Conservation (phyloP, 352 stramenopile species). For the Albugo laibachii region DNA sequence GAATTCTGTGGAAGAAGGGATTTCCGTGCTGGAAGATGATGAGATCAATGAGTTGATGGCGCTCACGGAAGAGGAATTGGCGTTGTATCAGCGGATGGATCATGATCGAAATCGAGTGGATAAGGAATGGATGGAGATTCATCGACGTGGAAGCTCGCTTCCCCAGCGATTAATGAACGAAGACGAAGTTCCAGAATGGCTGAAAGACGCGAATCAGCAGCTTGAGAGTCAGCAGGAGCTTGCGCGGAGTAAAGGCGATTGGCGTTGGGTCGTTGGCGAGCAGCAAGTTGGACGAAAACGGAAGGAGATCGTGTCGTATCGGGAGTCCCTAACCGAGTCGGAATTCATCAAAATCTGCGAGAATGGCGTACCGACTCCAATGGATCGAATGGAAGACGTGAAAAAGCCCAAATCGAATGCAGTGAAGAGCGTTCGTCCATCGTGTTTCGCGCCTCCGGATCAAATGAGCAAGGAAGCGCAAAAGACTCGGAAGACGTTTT, state of each 20-base stretch:
- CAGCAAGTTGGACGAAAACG: slow-evolving; percentile 27
- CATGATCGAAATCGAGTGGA: slow-evolving; percentile 37
- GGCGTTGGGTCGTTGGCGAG: slow-evolving; percentile 38
- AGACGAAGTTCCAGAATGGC: slow-evolving; percentile 39
- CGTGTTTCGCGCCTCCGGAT: slow-evolving; percentile 1
- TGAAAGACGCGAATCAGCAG: slow-evolving; percentile 42
- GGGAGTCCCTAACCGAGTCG: slow-evolving; percentile 66
- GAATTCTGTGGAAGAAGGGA: slow-evolving; percentile 37
- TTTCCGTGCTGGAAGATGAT: slow-evolving; percentile 53
- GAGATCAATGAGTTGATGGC: slow-evolving; percentile 83
- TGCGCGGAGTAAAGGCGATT: slow-evolving; percentile 25
- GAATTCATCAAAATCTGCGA: slow-evolving; percentile 80
- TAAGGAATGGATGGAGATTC: slow-evolving; percentile 44
- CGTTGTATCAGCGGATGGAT: slow-evolving; percentile 58
- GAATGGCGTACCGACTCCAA: slow-evolving; percentile 40
- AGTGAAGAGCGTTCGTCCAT: not conserved
- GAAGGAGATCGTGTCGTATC: slow-evolving; percentile 73
- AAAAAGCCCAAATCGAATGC: not conserved
- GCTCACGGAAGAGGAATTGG: slow-evolving; percentile 65
- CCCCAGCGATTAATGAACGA: slow-evolving; percentile 1
- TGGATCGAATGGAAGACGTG: slow-evolving; percentile 4
- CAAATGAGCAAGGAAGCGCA: slow-evolving; percentile 14
- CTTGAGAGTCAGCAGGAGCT: slow-evolving; percentile 32
- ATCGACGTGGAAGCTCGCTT: slow-evolving; percentile 14
- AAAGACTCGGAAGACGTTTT: slow-evolving; percentile 37